Percentiles rank a stretch among this genome's conserved stretches.
phyloP scores from a whole-genome alignment of 345 rosid genomes.

The Pistacia integerrima region DNA sequence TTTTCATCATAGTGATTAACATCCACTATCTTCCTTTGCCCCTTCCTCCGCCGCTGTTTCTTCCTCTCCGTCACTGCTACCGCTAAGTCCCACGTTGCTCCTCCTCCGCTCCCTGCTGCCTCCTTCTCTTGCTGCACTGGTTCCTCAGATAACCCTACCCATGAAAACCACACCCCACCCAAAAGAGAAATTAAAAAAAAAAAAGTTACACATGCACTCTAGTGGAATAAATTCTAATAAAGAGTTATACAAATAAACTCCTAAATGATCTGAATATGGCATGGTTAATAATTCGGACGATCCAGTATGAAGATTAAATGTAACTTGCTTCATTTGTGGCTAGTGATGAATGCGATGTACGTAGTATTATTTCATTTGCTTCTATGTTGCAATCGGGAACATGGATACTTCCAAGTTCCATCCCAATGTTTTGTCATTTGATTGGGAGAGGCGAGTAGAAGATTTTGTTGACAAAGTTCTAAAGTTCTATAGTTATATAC shows the following conservation, averaged over 20 bases:
- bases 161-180: constrained; percentile 4
- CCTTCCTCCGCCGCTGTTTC: constrained; percentile 49
- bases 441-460: neutral
- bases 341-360: neutral
- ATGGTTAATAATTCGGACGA: no score
- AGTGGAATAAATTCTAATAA: neutral
- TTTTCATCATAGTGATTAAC: constrained; percentile 47
- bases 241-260: neutral
- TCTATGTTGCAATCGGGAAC: no score
- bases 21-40: constrained; percentile 41
- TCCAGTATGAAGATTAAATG: no score
- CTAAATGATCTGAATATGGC: no score
- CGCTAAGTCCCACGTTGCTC: constrained; percentile 53
- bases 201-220: neutral
- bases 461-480: neutral
- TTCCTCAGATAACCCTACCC: constrained; percentile 85
- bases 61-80: constrained; percentile 32
- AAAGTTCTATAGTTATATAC: no score
- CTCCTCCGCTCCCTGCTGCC: constrained; percentile 62
- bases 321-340: no score
- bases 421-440: no score
- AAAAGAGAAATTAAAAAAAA: neutral
- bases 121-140: constrained; percentile 72
- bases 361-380: no score
- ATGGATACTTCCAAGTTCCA: no score